Conservation (phyloP, 345 rosid genomes). For the Rhodamnia rubescens region DNA sequence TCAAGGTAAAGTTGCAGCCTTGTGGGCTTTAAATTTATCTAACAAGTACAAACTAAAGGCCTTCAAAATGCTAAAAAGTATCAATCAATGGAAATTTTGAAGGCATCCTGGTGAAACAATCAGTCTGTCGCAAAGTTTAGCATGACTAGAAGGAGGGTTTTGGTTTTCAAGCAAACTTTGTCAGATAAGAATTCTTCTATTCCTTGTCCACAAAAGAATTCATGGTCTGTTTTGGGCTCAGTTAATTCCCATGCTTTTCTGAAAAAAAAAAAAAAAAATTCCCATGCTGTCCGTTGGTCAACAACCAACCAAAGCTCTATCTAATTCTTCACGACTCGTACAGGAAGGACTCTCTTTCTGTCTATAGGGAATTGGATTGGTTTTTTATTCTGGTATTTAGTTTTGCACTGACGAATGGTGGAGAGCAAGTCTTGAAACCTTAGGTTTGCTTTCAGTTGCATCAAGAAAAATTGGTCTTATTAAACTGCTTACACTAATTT, state of each 20-base stretch:
- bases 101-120: neutral
- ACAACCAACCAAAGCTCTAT: no score
- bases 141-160: neutral
- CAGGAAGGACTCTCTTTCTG: no score
- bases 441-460: neutral
- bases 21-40: neutral
- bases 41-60: neutral
- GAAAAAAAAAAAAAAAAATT: no score
- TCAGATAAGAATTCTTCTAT: neutral
- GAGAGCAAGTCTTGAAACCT: neutral
- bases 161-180: neutral
- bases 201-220: neutral
- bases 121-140: neutral
- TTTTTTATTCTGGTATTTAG: neutral
- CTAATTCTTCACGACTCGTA: no score
- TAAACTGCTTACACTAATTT: neutral
- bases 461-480: neutral
- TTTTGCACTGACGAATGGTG: neutral
- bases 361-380: no score
- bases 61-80: neutral
- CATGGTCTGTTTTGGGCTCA: neutral
- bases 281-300: no score
- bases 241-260: no score
- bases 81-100: neutral
- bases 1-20: conserved; percentile 45